Evolutionary conservation across 805 yeast species (phyloP).

Genomic region (Saturnispora galanensis): DNA sequence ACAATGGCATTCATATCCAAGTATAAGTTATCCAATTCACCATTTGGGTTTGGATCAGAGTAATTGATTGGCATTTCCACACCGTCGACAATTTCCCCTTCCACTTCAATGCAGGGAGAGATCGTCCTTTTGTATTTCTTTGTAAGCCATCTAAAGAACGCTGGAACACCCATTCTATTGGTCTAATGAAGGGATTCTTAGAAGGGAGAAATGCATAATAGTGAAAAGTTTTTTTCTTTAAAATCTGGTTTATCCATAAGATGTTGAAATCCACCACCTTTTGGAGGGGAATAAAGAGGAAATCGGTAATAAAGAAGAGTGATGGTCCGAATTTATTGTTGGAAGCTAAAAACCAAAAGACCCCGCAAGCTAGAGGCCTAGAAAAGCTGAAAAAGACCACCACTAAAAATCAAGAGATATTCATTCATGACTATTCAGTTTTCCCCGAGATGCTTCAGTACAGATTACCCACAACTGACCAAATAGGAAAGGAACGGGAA

Average conservation of each 20-base stretch:
- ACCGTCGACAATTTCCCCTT: slow-evolving; percentile 47
- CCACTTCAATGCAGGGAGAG: slow-evolving; percentile 78
- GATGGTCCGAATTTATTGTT: slow-evolving; percentile 1
- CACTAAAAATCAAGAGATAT: slow-evolving; percentile 11
- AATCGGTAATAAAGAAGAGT: slow-evolving; percentile 6
- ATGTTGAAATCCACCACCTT: slow-evolving; percentile 1
- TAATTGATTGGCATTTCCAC: slow-evolving; percentile 56
- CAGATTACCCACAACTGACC: slow-evolving; percentile 21
- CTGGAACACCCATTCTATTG: slow-evolving; percentile 85
- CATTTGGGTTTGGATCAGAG: slow-evolving; percentile 79
- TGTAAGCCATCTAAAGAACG: slow-evolving; percentile 93
- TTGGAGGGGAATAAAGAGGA: slow-evolving; percentile 10
- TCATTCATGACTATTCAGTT: slow-evolving; percentile 28
- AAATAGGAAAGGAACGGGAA: slow-evolving; percentile 13
- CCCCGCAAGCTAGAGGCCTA: slow-evolving; percentile 11
- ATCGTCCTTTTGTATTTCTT: slow-evolving; percentile 89
- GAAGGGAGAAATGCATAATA: not conserved
- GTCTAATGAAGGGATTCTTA: not conserved
- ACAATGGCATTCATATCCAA: slow-evolving; percentile 99
- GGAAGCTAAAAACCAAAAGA: slow-evolving; percentile 2
- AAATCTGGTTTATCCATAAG: not conserved
- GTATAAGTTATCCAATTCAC: slow-evolving; percentile 88
- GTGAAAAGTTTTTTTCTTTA: slow-evolving; percentile 3
- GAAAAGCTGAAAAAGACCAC: slow-evolving; percentile 11
- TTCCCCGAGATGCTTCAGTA: slow-evolving; percentile 24